A percentile compares a stretch with the other conserved stretches of the same genome.
Evolutionary conservation across 768 basidiomycete genomes (phyloP).

Genomic region (Infundibulicybe gibba): DNA sequence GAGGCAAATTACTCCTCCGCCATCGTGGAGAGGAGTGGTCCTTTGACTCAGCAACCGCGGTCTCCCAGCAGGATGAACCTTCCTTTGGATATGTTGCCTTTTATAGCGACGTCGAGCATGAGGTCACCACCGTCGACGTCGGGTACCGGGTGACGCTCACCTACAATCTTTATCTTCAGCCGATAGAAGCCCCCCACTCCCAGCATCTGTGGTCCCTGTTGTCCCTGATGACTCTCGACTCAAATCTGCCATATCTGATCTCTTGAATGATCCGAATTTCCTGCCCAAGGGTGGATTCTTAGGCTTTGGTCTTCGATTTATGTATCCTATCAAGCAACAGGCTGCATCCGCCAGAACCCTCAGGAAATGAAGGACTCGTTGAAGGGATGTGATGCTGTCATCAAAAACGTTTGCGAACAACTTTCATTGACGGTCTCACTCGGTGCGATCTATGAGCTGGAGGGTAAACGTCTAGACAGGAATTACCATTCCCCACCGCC

Average conservation of each 20-base stretch:
- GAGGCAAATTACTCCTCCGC: constrained; percentile 37
- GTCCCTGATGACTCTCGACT: not conserved
- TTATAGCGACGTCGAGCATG: constrained; percentile 38
- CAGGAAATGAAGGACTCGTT: constrained; percentile 6
- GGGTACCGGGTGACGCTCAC: constrained; percentile 39
- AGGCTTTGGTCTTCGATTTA: not conserved
- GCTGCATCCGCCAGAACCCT: too few species aligned
- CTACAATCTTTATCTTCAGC: constrained; percentile 33
- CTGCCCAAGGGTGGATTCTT: not conserved
- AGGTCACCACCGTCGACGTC: constrained; percentile 27
- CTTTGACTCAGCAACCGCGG: constrained; percentile 29
- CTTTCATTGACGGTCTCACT: constrained; percentile 11
- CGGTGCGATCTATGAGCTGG: constrained; percentile 8
- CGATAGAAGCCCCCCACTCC: not conserved
- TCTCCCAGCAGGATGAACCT: constrained; percentile 9
- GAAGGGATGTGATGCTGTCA: constrained; percentile 26
- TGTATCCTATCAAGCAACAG: not conserved
- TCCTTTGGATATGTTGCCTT: constrained; percentile 30
- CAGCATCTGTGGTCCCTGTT: not conserved
- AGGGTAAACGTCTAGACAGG: not conserved
- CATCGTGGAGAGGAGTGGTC: constrained; percentile 27
- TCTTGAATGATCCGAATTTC: not conserved
- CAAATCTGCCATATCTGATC: not conserved
- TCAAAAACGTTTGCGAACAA: constrained; percentile 13
- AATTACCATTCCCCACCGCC: too few species aligned